Evolutionary conservation across 148 eudicot species (phyloP).

Genomic region (Vaccinium myrtillus): DNA sequence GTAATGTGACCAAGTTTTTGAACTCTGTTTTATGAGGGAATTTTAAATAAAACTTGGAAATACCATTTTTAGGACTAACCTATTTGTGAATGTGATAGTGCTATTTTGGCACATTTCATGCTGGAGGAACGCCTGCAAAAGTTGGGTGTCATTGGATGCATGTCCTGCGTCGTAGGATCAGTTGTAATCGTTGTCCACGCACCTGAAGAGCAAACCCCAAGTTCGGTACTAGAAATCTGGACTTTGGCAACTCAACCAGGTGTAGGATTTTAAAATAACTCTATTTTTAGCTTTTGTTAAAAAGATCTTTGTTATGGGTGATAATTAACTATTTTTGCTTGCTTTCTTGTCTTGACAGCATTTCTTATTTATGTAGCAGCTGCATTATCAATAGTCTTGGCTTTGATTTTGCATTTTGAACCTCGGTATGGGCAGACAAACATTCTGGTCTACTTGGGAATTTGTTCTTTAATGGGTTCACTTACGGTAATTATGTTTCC

Average conservation of each 20-base stretch:
- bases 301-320: background rate
- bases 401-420: slow-evolving; percentile 66
- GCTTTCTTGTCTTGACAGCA: slow-evolving; percentile 47
- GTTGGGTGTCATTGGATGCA: slow-evolving; percentile 76
- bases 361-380: slow-evolving; percentile 73
- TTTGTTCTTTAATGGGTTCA: slow-evolving; percentile 91
- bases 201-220: slow-evolving; percentile 72
- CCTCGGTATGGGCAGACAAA: slow-evolving; percentile 87
- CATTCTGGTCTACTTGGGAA: slow-evolving; percentile 77
- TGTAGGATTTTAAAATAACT: slow-evolving; percentile 13
- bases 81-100: slow-evolving; percentile 50
- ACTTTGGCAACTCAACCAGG: slow-evolving; percentile 84
- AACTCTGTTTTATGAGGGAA: background rate
- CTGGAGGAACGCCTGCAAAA: slow-evolving; percentile 61
- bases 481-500: slow-evolving; percentile 53
- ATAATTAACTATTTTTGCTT: slow-evolving; percentile 13
- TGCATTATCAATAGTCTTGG: slow-evolving; percentile 59
- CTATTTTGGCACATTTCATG: slow-evolving; percentile 86
- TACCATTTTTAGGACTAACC: slow-evolving; percentile 17
- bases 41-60: background rate
- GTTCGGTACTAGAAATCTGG: slow-evolving; percentile 84
- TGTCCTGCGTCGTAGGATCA: slow-evolving; percentile 84
- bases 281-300: background rate
- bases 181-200: slow-evolving; percentile 86
- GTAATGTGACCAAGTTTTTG: slow-evolving; percentile 31